Evolutionary conservation across 805 yeast species (phyloP), one percentile per base, ranked within the genome.

Genomic region (Saturnispora diversa): DNA sequence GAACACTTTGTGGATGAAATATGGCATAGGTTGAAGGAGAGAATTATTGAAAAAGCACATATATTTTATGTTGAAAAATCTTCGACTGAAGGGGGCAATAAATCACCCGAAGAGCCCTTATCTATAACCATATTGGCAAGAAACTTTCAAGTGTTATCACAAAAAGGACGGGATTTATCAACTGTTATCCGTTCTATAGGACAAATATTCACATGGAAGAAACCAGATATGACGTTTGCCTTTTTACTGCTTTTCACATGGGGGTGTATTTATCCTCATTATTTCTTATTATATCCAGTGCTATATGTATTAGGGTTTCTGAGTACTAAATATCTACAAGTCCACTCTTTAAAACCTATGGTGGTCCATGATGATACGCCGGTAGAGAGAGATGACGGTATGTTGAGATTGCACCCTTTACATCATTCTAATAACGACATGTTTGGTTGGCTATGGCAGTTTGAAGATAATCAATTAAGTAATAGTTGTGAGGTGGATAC

Each of bases 241-340:
- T 55, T 65, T 17, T 59, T 85, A 40, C 62, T 80, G 5, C 46
- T 76, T 1, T 78, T 81, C 48, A 79, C 95, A 0, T 67, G 76
- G 44, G 63, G 79, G 1, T 82, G 92, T 50, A 58, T 80, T 26
- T 72, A 82, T 62, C 95, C 95, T 0, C 77, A 77, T 54, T 58
- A 82, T 37, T 63, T 84, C 10, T 58, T 82, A 28, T 67, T 77
- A 1, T 65, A 78, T 24, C 96, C 96, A 0, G 50, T 80, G 2
- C 67, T 65, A 36, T 35, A 84, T 3, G 50, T 81, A 23, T 64
- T 70, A 41, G 78, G 76, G 1, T 63, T 80, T 3, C 68, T 87
- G 64, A 63, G 81, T 1, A 90, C 94, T 0, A 84, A 80, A 4
- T 87, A 79, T 52, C 63, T 74, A 15, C 65, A 70, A 37, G 66